Evolutionary conservation across 75 land plant genomes (phyloP).

Genomic region (Isoetes taiwanensis): DNA sequence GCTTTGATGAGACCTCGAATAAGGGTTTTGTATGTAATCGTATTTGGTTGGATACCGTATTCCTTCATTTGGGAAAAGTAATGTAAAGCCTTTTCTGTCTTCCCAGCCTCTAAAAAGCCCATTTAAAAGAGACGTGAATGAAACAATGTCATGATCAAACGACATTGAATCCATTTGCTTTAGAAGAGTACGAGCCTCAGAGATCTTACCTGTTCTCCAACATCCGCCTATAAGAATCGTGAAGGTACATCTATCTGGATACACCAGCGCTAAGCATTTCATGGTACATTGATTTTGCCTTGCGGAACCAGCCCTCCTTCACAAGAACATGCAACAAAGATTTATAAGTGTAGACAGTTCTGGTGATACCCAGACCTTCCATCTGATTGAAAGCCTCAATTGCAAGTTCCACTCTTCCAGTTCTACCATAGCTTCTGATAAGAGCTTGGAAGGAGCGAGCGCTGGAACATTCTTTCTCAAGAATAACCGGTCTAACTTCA

Average conservation of each 20-base stretch:
- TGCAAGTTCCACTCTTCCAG: slow-evolving; percentile 17
- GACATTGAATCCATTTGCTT: too few relatives aligned
- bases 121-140: too few relatives aligned
- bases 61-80: slow-evolving; percentile 49
- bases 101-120: too few relatives aligned
- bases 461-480: too few relatives aligned
- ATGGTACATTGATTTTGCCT: too few relatives aligned
- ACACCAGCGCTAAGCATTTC: too few relatives aligned
- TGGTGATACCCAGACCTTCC: slow-evolving; percentile 29
- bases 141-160: too few relatives aligned
- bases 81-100: slow-evolving; percentile 27
- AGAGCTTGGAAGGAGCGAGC: slow-evolving; percentile 47
- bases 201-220: too few relatives aligned
- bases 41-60: slow-evolving; percentile 52
- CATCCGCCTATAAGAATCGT: too few relatives aligned
- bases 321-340: slow-evolving; percentile 29
- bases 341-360: slow-evolving; percentile 31
- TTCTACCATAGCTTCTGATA: slow-evolving; percentile 29
- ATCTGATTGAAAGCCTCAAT: slow-evolving; percentile 42
- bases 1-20: slow-evolving; percentile 52
- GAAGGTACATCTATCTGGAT: too few relatives aligned
- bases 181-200: too few relatives aligned
- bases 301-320: slow-evolving; percentile 15
- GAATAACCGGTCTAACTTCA: too few relatives aligned
- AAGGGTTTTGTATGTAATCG: slow-evolving; percentile 51